Evolutionary conservation across 805 yeast species (phyloP).

Genomic region (Torulaspora gathmanii): DNA sequence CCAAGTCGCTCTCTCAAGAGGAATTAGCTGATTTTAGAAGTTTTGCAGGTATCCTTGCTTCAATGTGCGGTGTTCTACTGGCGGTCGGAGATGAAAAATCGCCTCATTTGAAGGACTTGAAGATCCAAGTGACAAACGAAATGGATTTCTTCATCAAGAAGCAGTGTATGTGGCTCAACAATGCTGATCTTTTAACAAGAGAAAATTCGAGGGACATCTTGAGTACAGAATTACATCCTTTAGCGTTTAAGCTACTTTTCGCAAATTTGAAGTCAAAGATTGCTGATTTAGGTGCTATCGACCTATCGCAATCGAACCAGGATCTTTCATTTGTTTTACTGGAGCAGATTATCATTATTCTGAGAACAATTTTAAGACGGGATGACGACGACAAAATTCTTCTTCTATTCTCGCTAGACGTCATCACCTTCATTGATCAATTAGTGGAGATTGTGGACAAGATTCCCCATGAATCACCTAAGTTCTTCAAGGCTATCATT

Average conservation of each 20-base stretch:
- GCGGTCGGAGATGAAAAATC: conserved; percentile 23
- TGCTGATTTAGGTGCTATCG: conserved; percentile 28
- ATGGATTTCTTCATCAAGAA: conserved; percentile 47
- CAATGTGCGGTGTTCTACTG: conserved; percentile 61
- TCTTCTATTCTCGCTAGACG: conserved; percentile 34
- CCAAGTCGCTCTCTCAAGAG: conserved; percentile 29
- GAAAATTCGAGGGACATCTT: conserved; percentile 71
- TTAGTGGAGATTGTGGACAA: conserved; percentile 26
- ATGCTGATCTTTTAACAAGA: conserved; percentile 50
- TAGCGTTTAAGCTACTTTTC: conserved; percentile 47
- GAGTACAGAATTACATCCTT: conserved; percentile 59
- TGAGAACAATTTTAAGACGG: conserved; percentile 39
- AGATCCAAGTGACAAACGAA: conserved; percentile 34
- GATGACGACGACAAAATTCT: conserved; percentile 36
- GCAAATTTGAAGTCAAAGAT: conserved; percentile 41
- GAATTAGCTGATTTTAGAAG: conserved; percentile 51
- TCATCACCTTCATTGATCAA: conserved; percentile 36
- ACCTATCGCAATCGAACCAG: conserved; percentile 22
- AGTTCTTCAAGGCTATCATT: conserved; percentile 33
- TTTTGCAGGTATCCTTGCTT: conserved; percentile 68
- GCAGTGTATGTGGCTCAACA: conserved; percentile 47
- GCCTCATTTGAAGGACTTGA: conserved; percentile 20
- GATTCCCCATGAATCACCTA: conserved; percentile 24
- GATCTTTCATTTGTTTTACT: conserved; percentile 36
- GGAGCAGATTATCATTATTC: conserved; percentile 47